Conservation (phyloP, 768 basidiomycete genomes). For the Auriscalpium microsporum region DNA sequence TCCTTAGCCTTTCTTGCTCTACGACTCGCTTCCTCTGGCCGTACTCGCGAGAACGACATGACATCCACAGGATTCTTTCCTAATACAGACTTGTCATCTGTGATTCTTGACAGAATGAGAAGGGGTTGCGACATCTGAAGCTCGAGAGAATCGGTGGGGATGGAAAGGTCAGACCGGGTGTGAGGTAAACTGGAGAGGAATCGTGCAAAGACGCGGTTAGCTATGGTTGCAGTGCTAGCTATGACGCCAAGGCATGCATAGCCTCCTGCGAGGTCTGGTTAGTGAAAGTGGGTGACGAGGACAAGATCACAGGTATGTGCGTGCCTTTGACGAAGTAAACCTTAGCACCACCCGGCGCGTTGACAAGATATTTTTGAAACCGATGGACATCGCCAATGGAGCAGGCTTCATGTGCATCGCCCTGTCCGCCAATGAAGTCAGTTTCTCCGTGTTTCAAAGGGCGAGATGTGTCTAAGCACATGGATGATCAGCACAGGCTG, state of each 20-base stretch:
- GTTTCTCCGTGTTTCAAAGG: too few relatives aligned
- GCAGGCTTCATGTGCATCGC: slow-evolving; percentile 9
- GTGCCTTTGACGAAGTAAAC: slow-evolving; percentile 12
- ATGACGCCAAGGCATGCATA: slow-evolving; percentile 12
- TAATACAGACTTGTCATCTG: slow-evolving; percentile 1
- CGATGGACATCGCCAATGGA: slow-evolving; percentile 3
- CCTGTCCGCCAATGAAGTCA: neutral
- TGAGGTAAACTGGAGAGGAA: slow-evolving; percentile 14
- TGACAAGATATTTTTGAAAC: slow-evolving; percentile 10
- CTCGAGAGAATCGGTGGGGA: neutral
- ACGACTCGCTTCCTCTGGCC: neutral
- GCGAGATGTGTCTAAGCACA: neutral
- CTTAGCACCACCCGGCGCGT: slow-evolving; percentile 12
- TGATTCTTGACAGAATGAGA: slow-evolving; percentile 2
- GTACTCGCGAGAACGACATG: slow-evolving; percentile 14
- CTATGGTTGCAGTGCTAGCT: slow-evolving; percentile 15
- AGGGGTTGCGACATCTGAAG: slow-evolving; percentile 3
- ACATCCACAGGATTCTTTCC: slow-evolving; percentile 2
- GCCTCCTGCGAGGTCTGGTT: slow-evolving; percentile 6
- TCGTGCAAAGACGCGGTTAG: slow-evolving; percentile 17
- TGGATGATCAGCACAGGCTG: slow-evolving; percentile 13
- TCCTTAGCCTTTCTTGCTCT: neutral
- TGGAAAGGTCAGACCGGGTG: slow-evolving; percentile 1
- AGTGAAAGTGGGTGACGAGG: neutral
- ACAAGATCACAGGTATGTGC: neutral